Evolutionary conservation across 345 rosid species (phyloP).

Genomic region (Eucalyptus viminalis): DNA sequence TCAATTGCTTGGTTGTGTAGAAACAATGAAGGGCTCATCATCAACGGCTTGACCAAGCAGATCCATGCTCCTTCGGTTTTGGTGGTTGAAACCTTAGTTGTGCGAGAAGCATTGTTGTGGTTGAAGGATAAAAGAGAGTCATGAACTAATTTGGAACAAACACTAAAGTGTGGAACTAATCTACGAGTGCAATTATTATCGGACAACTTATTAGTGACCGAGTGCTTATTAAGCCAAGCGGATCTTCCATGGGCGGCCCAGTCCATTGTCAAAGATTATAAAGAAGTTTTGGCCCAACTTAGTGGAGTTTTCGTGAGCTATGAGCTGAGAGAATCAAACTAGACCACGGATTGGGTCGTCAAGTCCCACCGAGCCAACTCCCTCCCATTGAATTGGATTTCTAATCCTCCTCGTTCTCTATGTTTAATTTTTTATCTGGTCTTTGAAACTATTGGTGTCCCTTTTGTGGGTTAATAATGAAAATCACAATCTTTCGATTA

Average conservation of each 20-base stretch:
- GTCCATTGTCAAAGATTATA: not conserved
- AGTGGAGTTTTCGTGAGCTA: not conserved
- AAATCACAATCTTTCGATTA: not conserved
- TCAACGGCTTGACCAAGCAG: not conserved
- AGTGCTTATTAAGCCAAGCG: not conserved
- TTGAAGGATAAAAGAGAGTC: not conserved
- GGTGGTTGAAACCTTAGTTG: no score
- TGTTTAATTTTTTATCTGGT: no score
- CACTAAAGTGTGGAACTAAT: no score
- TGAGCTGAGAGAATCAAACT: not conserved
- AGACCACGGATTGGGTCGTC: not conserved
- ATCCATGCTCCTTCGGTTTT: not conserved
- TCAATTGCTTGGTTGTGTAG: not conserved
- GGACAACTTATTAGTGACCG: not conserved
- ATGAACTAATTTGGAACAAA: no score
- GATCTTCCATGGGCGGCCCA: not conserved
- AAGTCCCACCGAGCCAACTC: not conserved
- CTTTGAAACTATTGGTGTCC: not conserved
- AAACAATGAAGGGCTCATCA: not conserved
- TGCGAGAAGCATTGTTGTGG: fast-evolving
- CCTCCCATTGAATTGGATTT: not conserved
- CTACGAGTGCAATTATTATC: not conserved
- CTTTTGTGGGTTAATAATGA: not conserved
- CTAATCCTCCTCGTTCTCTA: not conserved
- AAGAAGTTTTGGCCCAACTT: not conserved